These are phyloP conservation scores for Microcyclospora pomicola DNA, from an alignment of 2,329 filamentous ascomycete species.

Conservation along the genomic window DNA sequence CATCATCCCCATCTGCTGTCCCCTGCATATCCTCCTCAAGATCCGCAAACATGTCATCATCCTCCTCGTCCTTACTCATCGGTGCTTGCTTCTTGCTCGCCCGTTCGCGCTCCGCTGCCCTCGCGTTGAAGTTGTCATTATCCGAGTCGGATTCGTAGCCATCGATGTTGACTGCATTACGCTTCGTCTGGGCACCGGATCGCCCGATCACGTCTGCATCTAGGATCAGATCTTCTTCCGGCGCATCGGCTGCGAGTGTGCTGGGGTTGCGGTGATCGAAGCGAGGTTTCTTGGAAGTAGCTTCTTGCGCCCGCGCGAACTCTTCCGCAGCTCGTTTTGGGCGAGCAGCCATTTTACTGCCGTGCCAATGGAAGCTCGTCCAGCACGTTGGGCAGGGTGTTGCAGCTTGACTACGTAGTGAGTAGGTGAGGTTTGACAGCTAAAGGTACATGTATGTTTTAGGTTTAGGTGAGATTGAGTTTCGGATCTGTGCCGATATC, in stretches of 20 bases:
- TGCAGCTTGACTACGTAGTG: too few relatives aligned
- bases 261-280: slow-evolving; percentile 95
- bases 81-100: slow-evolving; percentile 24
- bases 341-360: slow-evolving; percentile 38
- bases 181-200: slow-evolving; percentile 59
- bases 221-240: slow-evolving; percentile 55
- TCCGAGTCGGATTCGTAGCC: slow-evolving; percentile 91
- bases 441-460: too few relatives aligned
- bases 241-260: slow-evolving; percentile 69
- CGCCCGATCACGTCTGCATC: slow-evolving; percentile 86
- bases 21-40: slow-evolving; percentile 40
- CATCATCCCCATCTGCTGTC: slow-evolving; percentile 35
- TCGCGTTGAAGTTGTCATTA: slow-evolving; percentile 74
- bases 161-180: slow-evolving; percentile 89
- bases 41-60: slow-evolving; percentile 73
- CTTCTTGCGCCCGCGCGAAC: slow-evolving; percentile 61
- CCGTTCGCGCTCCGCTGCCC: slow-evolving; percentile 35
- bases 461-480: too few relatives aligned
- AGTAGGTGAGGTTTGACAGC: too few relatives aligned
- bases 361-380: too few relatives aligned
- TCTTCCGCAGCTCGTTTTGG: slow-evolving; percentile 74
- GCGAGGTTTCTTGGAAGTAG: slow-evolving; percentile 63
- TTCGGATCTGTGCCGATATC: too few relatives aligned
- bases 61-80: slow-evolving; percentile 47
- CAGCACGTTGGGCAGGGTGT: too few relatives aligned